Evolutionary conservation across 495 filamentous ascomycete genomes (phyloP).

Genomic region (Venustampulla echinocandica): DNA sequence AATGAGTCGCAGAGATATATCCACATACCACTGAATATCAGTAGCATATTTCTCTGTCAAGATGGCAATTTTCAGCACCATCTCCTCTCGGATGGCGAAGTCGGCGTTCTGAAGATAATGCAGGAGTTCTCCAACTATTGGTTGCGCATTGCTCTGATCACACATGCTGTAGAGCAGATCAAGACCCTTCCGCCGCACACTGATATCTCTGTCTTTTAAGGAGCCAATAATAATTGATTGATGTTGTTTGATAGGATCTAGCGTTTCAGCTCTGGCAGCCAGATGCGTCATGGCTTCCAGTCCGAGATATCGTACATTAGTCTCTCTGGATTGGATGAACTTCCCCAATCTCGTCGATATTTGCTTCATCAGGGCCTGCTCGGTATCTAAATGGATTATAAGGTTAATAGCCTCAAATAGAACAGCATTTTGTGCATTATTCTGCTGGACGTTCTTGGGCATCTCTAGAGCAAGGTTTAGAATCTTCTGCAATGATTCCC

Average conservation of each 20-base stretch:
- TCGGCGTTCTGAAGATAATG: conserved; percentile 94
- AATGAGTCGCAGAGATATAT: conserved; percentile 89
- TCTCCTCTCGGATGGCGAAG: conserved; percentile 95
- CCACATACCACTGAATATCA: conserved; percentile 98
- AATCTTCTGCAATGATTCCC: conserved; percentile 83
- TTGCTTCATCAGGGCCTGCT: conserved; percentile 91
- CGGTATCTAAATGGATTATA: conserved; percentile 96
- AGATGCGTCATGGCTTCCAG: conserved; percentile 98
- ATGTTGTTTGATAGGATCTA: conserved; percentile 97
- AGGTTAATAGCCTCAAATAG: conserved; percentile 98
- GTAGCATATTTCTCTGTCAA: conserved; percentile 97
- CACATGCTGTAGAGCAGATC: conserved; percentile 99
- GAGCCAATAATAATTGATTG: conserved; percentile 92
- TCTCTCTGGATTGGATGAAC: conserved; percentile 94
- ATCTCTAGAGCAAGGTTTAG: conserved; percentile 85
- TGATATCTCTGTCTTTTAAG: conserved; percentile 92
- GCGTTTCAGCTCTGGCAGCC: conserved; percentile 84
- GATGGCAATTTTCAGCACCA: conserved; percentile 98
- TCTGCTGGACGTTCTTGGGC: conserved; percentile 98
- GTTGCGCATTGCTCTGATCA: conserved; percentile 80
- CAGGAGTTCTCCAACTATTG: conserved; percentile 88
- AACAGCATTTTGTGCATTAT: conserved; percentile 97
- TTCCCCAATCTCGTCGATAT: conserved; percentile 90
- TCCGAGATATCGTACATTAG: conserved; percentile 94
- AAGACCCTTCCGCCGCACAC: conserved; percentile 87